A percentile compares a stretch with the other conserved stretches of the same genome.
These are phyloP conservation scores for Fusarium phyllophilum DNA, from an alignment of 2,329 filamentous ascomycete genomes.

Conservation along the genomic window DNA sequence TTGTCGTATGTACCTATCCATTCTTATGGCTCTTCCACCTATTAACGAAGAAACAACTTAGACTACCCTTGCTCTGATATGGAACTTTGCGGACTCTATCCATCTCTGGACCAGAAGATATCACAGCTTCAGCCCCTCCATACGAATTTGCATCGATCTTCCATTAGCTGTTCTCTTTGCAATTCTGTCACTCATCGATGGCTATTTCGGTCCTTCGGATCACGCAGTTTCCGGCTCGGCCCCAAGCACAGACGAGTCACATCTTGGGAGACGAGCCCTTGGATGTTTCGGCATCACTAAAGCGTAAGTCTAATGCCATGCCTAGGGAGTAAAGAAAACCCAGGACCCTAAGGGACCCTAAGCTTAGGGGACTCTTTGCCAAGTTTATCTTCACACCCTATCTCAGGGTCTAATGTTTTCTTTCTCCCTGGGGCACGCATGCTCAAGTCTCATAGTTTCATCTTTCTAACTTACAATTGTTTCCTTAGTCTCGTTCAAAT, in stretches of 20 bases:
- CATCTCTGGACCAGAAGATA: constrained; percentile 9
- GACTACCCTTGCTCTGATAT: constrained; percentile 8
- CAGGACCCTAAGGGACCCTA: background rate
- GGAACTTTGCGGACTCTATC: constrained; percentile 4
- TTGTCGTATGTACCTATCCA: background rate
- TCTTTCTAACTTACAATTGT: background rate
- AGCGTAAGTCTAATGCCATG: constrained; percentile 5
- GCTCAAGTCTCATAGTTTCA: background rate
- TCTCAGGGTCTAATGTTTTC: background rate
- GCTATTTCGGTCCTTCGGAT: constrained; percentile 8
- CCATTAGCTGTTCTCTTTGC: background rate
- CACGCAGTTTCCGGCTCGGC: background rate
- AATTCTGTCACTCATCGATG: background rate
- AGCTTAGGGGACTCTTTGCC: background rate
- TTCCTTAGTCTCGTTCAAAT: constrained; percentile 6
- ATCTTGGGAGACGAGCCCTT: constrained; percentile 11
- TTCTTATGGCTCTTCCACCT: too few species aligned
- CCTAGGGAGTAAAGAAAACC: too few species aligned
- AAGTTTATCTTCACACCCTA: too few species aligned
- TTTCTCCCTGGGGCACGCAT: background rate
- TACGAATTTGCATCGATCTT: constrained; percentile 1
- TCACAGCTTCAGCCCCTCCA: background rate
- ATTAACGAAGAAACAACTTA: background rate
- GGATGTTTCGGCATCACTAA: constrained; percentile 25
- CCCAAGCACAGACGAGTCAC: constrained; percentile 25